A percentile compares a stretch with the other conserved stretches of the same genome.
These are phyloP conservation scores for Monotropa hypopitys DNA, from an alignment of 179 eudicot genomes.

Conservation along the genomic window DNA sequence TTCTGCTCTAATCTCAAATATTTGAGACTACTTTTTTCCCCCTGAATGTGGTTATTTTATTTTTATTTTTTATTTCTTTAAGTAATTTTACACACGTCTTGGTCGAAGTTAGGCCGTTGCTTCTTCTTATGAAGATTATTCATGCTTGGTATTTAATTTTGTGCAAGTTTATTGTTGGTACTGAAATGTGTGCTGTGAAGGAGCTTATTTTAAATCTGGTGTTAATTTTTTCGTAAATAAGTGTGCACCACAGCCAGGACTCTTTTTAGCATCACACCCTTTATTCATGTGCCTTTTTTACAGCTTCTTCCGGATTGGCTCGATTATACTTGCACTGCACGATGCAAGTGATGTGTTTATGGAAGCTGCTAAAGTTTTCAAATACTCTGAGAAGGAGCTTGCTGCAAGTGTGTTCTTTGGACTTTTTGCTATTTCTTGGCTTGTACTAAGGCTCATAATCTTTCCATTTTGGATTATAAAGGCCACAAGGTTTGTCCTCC, in stretches of 20 bases:
- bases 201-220: not conserved
- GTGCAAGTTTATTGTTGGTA: not conserved
- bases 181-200: not conserved
- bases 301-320: conserved; percentile 86
- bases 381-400: conserved; percentile 79
- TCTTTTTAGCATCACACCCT: not conserved
- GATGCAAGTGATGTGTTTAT: conserved; percentile 87
- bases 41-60: not conserved
- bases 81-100: not conserved
- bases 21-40: not conserved
- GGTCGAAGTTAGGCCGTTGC: not conserved
- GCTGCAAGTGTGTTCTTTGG: conserved; percentile 87
- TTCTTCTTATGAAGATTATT: not conserved
- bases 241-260: not conserved
- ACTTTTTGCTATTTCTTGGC: conserved; percentile 84
- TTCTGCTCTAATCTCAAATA: not conserved
- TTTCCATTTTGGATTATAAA: conserved; percentile 84
- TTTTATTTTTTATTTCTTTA: not conserved
- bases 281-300: not conserved
- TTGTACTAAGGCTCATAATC: conserved; percentile 59
- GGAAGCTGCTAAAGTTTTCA: conserved; percentile 90
- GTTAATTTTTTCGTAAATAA: not conserved
- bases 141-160: not conserved
- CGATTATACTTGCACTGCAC: conserved; percentile 74
- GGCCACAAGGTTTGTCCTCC: conserved; percentile 53